Evolutionary conservation across 139 green algal species (phyloP).

Genomic region (Coccomyxa sp.): DNA sequence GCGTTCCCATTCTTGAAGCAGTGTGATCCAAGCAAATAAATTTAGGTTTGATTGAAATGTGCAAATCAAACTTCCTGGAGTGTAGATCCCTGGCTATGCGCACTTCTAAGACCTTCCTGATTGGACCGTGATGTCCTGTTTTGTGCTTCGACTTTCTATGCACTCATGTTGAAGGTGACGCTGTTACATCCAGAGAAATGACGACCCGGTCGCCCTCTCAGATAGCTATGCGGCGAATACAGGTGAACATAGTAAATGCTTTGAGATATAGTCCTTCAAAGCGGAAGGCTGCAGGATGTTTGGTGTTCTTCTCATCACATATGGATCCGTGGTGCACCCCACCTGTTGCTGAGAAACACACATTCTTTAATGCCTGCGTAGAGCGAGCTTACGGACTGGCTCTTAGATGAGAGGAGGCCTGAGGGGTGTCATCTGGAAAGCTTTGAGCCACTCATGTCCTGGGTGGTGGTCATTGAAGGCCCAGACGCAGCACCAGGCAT

Average conservation of each 20-base stretch:
- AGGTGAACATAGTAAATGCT: background rate
- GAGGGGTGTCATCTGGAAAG: constrained; percentile 68
- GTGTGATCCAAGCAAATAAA: no score
- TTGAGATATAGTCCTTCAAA: background rate
- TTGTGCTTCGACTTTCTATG: background rate
- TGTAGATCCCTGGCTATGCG: background rate
- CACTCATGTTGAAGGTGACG: background rate
- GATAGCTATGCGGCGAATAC: constrained; percentile 2
- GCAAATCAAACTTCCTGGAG: background rate
- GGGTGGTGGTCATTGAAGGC: constrained; percentile 61
- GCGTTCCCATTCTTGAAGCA: no score
- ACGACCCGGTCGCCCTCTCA: background rate
- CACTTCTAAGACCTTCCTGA: background rate
- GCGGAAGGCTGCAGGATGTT: background rate
- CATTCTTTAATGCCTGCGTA: constrained; percentile 27
- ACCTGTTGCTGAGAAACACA: no score
- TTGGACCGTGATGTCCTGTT: background rate
- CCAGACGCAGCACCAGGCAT: constrained; percentile 33
- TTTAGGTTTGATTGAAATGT: no score
- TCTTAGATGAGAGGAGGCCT: constrained; percentile 40
- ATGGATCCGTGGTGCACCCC: no score
- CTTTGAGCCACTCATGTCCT: constrained; percentile 73
- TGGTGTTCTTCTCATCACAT: no score
- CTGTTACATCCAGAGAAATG: background rate
- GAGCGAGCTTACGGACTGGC: constrained; percentile 82